Conservation (phyloP, 495 filamentous ascomycete species). For the Neurospora intermedia region DNA sequence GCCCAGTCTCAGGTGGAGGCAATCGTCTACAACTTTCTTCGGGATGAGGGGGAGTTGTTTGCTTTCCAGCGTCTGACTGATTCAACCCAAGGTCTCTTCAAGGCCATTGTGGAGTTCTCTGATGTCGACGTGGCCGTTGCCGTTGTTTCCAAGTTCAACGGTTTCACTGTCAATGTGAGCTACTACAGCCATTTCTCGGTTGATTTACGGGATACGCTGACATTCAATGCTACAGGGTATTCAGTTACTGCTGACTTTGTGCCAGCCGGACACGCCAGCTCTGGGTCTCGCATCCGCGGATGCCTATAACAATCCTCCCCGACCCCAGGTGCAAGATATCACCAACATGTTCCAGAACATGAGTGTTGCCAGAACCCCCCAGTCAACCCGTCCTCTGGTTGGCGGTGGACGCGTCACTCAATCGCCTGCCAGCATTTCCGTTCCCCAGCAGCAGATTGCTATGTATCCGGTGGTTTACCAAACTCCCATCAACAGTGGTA, state of each 20-base stretch:
- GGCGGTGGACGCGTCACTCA: conserved; percentile 3
- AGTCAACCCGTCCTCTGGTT: not conserved
- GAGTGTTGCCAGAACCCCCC: conserved; percentile 5
- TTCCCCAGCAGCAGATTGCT: conserved; percentile 12
- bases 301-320: not conserved
- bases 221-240: conserved; percentile 7
- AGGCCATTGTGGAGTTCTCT: conserved; percentile 44
- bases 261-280: not conserved
- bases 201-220: not conserved
- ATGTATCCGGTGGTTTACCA: conserved; percentile 30
- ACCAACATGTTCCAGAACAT: conserved; percentile 10
- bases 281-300: not conserved
- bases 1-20: conserved; percentile 26
- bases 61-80: conserved; percentile 35
- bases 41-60: conserved; percentile 44
- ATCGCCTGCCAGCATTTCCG: conserved; percentile 7
- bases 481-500: conserved; percentile 12
- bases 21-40: conserved; percentile 36
- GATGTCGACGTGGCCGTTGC: conserved; percentile 31
- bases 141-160: conserved; percentile 32
- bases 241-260: conserved; percentile 8
- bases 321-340: conserved; percentile 7
- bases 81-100: conserved; percentile 17
- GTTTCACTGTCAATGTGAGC: conserved; percentile 38
- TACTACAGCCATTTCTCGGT: not conserved